These are phyloP conservation scores for Durusdinium trenchii DNA, from an alignment of 73 alveolate genomes.

Conservation along the genomic window DNA sequence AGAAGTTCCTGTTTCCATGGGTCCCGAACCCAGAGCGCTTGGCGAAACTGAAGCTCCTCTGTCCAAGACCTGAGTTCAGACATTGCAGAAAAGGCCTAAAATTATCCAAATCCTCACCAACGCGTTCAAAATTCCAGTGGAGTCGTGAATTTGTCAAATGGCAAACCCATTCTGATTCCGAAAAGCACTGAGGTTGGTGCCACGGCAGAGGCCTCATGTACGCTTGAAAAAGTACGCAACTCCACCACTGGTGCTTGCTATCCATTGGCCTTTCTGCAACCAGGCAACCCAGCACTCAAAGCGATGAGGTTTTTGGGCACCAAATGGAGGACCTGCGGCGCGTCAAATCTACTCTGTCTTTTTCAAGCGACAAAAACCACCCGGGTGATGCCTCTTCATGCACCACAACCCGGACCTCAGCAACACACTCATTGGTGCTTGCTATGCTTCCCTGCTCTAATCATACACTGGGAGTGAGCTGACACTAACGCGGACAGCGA, in stretches of 20 bases:
- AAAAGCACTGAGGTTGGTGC: neutral
- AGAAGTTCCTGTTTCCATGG: neutral
- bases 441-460: neutral
- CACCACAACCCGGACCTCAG: slow-evolving; percentile 55
- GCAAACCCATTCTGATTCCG: too few species aligned
- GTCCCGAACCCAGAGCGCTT: slow-evolving; percentile 51
- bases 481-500: neutral
- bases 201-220: neutral
- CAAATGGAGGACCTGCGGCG: neutral
- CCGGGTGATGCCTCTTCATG: slow-evolving; percentile 64
- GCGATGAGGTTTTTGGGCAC: neutral
- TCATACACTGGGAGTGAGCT: neutral
- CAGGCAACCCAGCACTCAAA: slow-evolving; percentile 46
- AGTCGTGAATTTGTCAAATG: neutral
- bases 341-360: neutral
- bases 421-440: neutral
- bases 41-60: slow-evolving; percentile 63
- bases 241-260: neutral
- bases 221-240: neutral
- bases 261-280: neutral
- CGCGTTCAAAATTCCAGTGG: neutral
- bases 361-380: neutral
- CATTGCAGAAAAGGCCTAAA: neutral
- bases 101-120: neutral
- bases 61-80: slow-evolving; percentile 40